phyloP scores from a whole-genome alignment of 257 asterid genomes.

The Perilla frutescens region DNA sequence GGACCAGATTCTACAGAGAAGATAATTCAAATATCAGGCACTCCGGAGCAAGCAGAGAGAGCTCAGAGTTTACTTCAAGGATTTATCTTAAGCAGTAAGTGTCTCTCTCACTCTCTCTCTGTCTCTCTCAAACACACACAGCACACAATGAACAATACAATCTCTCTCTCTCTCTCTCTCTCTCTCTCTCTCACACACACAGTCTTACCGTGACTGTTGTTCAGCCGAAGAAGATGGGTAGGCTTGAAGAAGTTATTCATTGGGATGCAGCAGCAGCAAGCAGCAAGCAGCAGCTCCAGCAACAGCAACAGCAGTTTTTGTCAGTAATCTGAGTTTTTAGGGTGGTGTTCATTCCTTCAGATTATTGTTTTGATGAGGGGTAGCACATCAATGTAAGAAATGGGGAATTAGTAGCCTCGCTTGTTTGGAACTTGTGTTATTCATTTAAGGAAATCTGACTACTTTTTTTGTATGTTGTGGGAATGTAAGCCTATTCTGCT shows the following conservation, averaged over 20 bases:
- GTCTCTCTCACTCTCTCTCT: constrained; percentile 20
- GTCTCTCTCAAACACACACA: not conserved
- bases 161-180: constrained; percentile 9
- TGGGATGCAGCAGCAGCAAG: constrained; percentile 21
- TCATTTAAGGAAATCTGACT: constrained; percentile 24
- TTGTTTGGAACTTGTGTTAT: constrained; percentile 12
- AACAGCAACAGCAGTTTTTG: constrained; percentile 23
- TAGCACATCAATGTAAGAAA: constrained; percentile 26
- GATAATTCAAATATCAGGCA: constrained; percentile 85
- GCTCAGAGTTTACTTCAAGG: constrained; percentile 99
- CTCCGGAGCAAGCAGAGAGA: constrained; percentile 94
- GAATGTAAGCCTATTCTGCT: not conserved
- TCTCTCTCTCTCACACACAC: constrained; percentile 13
- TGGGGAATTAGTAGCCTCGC: constrained; percentile 8
- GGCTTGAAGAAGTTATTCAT: constrained; percentile 17
- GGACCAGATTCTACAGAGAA: constrained; percentile 69
- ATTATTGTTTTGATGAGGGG: constrained; percentile 22
- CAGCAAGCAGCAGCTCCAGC: constrained; percentile 10
- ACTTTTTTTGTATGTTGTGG: constrained; percentile 7
- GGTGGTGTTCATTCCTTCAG: not conserved
- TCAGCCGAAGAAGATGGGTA: constrained; percentile 85
- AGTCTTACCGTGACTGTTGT: constrained; percentile 19
- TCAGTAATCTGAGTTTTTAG: constrained; percentile 16
- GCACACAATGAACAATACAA: too few relatives aligned
- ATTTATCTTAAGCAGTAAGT: constrained; percentile 90